Conservation (phyloP, 805 yeast genomes). For the Cyberlindnera nakhonratchasimensis region DNA sequence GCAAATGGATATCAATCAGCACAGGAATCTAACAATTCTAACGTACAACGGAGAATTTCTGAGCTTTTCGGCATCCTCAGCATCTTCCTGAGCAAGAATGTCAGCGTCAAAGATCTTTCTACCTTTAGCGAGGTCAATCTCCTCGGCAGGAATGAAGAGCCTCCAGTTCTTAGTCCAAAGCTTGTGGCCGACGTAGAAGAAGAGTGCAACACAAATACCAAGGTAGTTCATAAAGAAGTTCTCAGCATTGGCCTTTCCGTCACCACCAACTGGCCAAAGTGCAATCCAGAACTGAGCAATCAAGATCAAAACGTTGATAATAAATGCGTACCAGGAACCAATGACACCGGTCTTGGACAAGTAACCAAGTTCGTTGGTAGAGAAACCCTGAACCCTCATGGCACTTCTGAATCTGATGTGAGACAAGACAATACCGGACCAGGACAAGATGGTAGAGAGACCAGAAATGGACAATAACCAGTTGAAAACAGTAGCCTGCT, state of each 20-base stretch:
- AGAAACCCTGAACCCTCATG: conserved; percentile 50
- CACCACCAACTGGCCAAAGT: conserved; percentile 51
- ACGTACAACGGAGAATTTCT: conserved; percentile 19
- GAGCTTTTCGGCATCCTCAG: conserved; percentile 30
- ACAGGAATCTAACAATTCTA: conserved; percentile 28
- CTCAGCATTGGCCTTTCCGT: conserved; percentile 34
- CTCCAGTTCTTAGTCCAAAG: conserved; percentile 37
- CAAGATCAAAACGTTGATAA: conserved; percentile 47
- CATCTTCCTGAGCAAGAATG: conserved; percentile 37
- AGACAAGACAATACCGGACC: conserved; percentile 54
- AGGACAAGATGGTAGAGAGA: conserved; percentile 58
- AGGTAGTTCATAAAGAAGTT: conserved; percentile 54
- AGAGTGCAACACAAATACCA: conserved; percentile 42
- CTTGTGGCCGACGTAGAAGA: conserved; percentile 51
- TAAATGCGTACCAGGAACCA: conserved; percentile 51
- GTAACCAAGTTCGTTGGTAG: conserved; percentile 49
- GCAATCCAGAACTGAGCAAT: conserved; percentile 68
- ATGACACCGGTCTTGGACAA: conserved; percentile 46
- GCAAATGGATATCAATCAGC: conserved; percentile 21
- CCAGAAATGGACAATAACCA: conserved; percentile 66
- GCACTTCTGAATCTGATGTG: conserved; percentile 61
- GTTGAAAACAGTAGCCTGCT: conserved; percentile 54
- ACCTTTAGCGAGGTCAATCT: conserved; percentile 44
- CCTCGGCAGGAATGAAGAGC: conserved; percentile 35
- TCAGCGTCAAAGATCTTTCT: conserved; percentile 43